Base-by-base conservation (phyloP, 768 basidiomycete genomes). In the Hericium alpestre region DNA sequence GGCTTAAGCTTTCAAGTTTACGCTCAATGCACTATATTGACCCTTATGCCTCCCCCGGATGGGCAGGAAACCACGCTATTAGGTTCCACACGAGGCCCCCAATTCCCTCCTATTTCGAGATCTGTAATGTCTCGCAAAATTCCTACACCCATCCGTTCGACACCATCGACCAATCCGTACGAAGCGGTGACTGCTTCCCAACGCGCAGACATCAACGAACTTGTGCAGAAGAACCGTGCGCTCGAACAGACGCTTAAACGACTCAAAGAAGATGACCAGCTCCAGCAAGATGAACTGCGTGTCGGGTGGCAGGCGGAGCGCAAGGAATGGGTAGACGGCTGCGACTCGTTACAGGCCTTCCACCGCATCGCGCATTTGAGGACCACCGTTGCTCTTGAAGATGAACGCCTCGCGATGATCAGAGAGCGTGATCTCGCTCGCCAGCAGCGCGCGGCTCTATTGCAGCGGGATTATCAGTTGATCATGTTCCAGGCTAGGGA, bases 171-270 rank as follows among this genome's bases (percentile, higher is more conserved):
- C 10, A 64, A 69, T 55, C 76, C 69, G 38, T 67, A 68, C 43
- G 73, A 73, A 32, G 75, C 81, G 22, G 73, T 86, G 63, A 79
- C 80, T 59, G 74, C 80, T 23, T 76, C 82, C 4, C 79, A 84
- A 66, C 82, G 82, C 58, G 69, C 75, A 2, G 86, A 89, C 66
- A 87, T 90, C 52, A 78, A 84, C 51, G 85, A 90, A 46, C 79
- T 90, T 54, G 84, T 87, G 2, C 79, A 84, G 60, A 76, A 81
- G 59, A 85, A 80, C 64, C 81, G 81, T 23, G 79, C 78, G 0
- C 76, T 87, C 54, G 84, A 87, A 56, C 78, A 82, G 58, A 22
- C 78, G 82, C 43, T 63, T 83, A 32, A 61, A 69, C 2, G 64
- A 64, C 25, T 81, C 82, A 62, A 66, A 71, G 51, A 65, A 67